Conservation (phyloP, 495 filamentous ascomycete genomes). For the Penicillium parvum region DNA sequence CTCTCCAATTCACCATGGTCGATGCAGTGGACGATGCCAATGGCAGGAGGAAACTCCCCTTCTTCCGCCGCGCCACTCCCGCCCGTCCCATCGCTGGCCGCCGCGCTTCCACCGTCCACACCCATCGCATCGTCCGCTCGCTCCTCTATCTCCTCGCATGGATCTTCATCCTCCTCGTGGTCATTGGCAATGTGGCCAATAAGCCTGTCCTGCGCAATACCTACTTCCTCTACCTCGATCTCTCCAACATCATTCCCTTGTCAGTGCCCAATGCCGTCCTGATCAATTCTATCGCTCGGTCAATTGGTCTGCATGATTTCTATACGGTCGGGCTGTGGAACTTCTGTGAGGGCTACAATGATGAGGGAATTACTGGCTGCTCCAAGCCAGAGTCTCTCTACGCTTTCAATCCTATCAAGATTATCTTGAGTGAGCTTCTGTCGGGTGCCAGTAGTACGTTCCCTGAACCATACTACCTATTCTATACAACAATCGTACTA, state of each 20-base stretch:
- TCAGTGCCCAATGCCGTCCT: slow-evolving; percentile 69
- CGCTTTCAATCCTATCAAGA: slow-evolving; percentile 85
- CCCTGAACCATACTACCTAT: not conserved
- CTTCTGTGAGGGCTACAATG: slow-evolving; percentile 80
- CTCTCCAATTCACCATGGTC: slow-evolving; percentile 7
- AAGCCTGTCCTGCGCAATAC: slow-evolving; percentile 57
- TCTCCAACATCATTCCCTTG: slow-evolving; percentile 76
- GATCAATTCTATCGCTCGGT: slow-evolving; percentile 85
- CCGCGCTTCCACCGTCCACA: slow-evolving; percentile 29
- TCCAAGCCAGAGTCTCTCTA: slow-evolving; percentile 64
- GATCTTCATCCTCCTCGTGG: slow-evolving; percentile 73
- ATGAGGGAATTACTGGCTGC: slow-evolving; percentile 69
- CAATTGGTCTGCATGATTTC: slow-evolving; percentile 86
- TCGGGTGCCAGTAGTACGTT: slow-evolving; percentile 70
- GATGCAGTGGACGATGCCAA: slow-evolving; percentile 10
- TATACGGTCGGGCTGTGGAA: slow-evolving; percentile 90
- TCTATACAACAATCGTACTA: not conserved
- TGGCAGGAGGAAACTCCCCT: slow-evolving; percentile 24
- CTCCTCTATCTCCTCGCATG: slow-evolving; percentile 67
- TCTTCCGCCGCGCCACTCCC: slow-evolving; percentile 26
- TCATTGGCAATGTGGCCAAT: slow-evolving; percentile 65
- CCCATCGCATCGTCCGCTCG: slow-evolving; percentile 52
- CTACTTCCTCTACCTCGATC: slow-evolving; percentile 79
- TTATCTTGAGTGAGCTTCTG: slow-evolving; percentile 71
- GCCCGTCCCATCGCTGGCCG: slow-evolving; percentile 24